Percentiles rank a stretch among this genome's conserved stretches.
These are phyloP conservation scores for Blastobotrys proliferans DNA, from an alignment of 1,139 yeast species.

Conservation along the genomic window DNA sequence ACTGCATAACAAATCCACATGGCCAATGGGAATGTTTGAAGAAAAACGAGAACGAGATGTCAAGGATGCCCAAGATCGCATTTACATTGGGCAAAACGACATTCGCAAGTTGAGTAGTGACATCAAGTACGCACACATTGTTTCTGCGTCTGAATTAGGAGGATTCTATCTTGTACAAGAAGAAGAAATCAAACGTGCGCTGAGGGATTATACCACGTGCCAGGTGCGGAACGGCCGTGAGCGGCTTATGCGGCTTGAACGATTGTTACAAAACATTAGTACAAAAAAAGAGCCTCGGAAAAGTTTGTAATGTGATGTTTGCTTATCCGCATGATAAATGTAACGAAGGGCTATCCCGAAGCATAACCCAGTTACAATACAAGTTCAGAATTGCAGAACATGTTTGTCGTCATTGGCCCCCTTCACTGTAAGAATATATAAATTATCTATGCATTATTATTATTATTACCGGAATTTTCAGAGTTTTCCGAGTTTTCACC, in stretches of 20 bases:
- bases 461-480: slow-evolving; percentile 1
- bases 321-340: slow-evolving; percentile 16
- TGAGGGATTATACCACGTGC: slow-evolving; percentile 29
- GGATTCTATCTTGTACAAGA: slow-evolving; percentile 35
- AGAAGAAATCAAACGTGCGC: slow-evolving; percentile 29
- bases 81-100: slow-evolving; percentile 30
- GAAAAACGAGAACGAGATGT: slow-evolving; percentile 36
- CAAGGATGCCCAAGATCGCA: slow-evolving; percentile 28
- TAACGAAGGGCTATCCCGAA: background rate
- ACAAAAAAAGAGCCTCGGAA: slow-evolving; percentile 20
- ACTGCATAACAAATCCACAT: slow-evolving; percentile 27
- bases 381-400: slow-evolving; percentile 28
- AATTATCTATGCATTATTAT: slow-evolving; percentile 1
- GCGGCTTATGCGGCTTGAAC: slow-evolving; percentile 36
- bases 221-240: slow-evolving; percentile 33
- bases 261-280: slow-evolving; percentile 14
- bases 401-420: slow-evolving; percentile 25
- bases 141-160: slow-evolving; percentile 39
- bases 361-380: too few species aligned
- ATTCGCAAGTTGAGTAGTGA: slow-evolving; percentile 32
- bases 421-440: background rate
- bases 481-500: background rate
- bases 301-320: slow-evolving; percentile 20
- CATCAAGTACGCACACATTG: slow-evolving; percentile 33
- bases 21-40: slow-evolving; percentile 37